phyloP scores from a whole-genome alignment of 371 early-diverging fungal genomes.

The Saksenaea oblongispora region DNA sequence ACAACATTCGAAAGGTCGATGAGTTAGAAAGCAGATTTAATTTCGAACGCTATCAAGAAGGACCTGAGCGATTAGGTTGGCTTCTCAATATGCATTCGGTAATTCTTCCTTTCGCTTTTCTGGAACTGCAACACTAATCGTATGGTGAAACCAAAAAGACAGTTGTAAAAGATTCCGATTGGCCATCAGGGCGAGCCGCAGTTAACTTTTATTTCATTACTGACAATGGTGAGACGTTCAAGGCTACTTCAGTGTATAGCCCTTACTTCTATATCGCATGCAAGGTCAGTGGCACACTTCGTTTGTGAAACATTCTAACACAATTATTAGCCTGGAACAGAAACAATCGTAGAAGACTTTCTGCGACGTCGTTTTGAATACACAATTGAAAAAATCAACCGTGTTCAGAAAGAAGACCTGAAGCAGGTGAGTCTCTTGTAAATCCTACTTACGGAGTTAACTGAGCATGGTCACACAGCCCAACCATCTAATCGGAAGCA shows the following conservation, averaged over 20 bases:
- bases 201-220: conserved; percentile 93
- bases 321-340: conserved; percentile 59
- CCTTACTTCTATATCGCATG: conserved; percentile 93
- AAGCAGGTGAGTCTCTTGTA: conserved; percentile 60
- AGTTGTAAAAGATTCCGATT: conserved; percentile 60
- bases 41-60: conserved; percentile 78
- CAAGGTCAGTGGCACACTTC: conserved; percentile 52
- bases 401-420: conserved; percentile 84
- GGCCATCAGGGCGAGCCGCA: conserved; percentile 73
- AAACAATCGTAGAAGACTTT: conserved; percentile 88
- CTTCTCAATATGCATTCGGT: conserved; percentile 94
- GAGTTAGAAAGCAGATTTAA: conserved; percentile 82
- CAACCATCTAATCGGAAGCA: conserved; percentile 87
- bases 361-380: conserved; percentile 75
- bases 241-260: conserved; percentile 77
- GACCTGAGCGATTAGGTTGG: conserved; percentile 88
- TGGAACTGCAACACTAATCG: background rate
- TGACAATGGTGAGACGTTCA: conserved; percentile 90
- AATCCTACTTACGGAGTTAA: background rate
- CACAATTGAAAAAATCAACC: conserved; percentile 61
- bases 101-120: conserved; percentile 4
- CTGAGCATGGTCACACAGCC: conserved; percentile 47
- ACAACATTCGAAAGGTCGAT: conserved; percentile 42
- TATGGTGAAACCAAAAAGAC: conserved; percentile 38
- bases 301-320: background rate